phyloP scores from a whole-genome alignment of 352 stramenopile genomes.

The Phytopythium ostracodes region DNA sequence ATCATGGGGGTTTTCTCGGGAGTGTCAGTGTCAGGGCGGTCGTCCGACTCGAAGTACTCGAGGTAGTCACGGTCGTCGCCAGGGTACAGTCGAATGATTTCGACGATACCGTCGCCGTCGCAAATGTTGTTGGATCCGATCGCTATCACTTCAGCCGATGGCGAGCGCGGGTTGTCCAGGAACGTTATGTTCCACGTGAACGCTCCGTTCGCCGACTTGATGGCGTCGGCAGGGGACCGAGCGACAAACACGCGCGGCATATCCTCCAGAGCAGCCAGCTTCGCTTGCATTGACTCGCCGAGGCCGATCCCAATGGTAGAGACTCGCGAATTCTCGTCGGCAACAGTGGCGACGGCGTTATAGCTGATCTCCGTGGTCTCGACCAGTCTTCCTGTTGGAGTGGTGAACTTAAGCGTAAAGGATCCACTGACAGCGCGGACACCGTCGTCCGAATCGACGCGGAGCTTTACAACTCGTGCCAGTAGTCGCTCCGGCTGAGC shows the following conservation, averaged over 20 bases:
- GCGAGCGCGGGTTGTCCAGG: constrained; percentile 26
- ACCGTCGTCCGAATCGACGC: constrained; percentile 31
- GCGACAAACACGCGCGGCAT: constrained; percentile 47
- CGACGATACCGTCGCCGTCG: constrained; percentile 24
- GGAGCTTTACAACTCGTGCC: constrained; percentile 26
- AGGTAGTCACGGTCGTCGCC: constrained; percentile 41
- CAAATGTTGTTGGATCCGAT: constrained; percentile 38
- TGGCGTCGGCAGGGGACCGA: constrained; percentile 25
- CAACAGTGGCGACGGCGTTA: constrained; percentile 51
- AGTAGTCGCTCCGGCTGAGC: constrained; percentile 18
- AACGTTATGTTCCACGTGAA: constrained; percentile 77
- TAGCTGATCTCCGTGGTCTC: constrained; percentile 35
- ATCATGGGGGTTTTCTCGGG: constrained; percentile 47
- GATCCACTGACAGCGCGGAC: constrained; percentile 26
- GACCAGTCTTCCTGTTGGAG: constrained; percentile 14
- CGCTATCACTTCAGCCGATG: constrained; percentile 15
- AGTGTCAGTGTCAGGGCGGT: constrained; percentile 11
- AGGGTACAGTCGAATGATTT: constrained; percentile 23
- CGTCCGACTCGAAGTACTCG: constrained; percentile 26
- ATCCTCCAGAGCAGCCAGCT: constrained; percentile 29
- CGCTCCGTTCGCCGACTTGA: constrained; percentile 30
- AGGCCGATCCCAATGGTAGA: constrained; percentile 31
- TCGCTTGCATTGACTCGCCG: constrained; percentile 53
- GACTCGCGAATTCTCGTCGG: constrained; percentile 45
- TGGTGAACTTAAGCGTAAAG: constrained; percentile 41